phyloP scores from a whole-genome alignment of 352 stramenopile species.

The Phytophthora lateralis region DNA sequence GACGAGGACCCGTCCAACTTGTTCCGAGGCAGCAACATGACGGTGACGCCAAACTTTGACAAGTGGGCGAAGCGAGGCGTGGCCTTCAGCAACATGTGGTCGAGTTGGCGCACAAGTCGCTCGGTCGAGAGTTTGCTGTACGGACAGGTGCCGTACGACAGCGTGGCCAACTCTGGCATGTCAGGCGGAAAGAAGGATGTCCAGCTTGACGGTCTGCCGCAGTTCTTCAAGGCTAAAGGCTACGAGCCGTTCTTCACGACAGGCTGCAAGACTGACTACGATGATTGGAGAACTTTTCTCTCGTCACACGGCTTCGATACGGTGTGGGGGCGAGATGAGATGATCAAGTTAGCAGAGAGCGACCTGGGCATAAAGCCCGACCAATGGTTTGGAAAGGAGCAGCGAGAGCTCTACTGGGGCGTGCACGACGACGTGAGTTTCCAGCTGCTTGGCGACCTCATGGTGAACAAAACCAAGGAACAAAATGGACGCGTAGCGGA shows the following conservation, averaged over 20 bases:
- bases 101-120: slow-evolving; percentile 52
- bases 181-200: slow-evolving; percentile 15
- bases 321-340: slow-evolving; percentile 43
- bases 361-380: slow-evolving; percentile 37
- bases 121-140: slow-evolving; percentile 54
- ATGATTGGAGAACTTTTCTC: slow-evolving; percentile 53
- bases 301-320: slow-evolving; percentile 54
- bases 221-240: slow-evolving; percentile 50
- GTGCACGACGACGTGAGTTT: slow-evolving; percentile 62
- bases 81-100: slow-evolving; percentile 60
- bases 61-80: slow-evolving; percentile 37
- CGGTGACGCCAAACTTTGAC: slow-evolving; percentile 51
- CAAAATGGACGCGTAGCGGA: slow-evolving; percentile 28
- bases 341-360: slow-evolving; percentile 40
- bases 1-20: slow-evolving; percentile 42
- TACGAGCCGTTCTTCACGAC: slow-evolving; percentile 55
- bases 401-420: slow-evolving; percentile 36
- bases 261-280: slow-evolving; percentile 43
- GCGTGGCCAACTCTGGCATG: slow-evolving; percentile 30
- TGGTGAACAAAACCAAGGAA: slow-evolving; percentile 45
- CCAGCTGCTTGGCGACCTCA: slow-evolving; percentile 49
- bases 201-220: slow-evolving; percentile 39
- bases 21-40: slow-evolving; percentile 22
- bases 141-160: slow-evolving; percentile 49
- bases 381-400: slow-evolving; percentile 34